These are phyloP conservation scores for Chrysophaeum taylorii DNA, from an alignment of 352 stramenopile species.

Conservation along the genomic window DNA sequence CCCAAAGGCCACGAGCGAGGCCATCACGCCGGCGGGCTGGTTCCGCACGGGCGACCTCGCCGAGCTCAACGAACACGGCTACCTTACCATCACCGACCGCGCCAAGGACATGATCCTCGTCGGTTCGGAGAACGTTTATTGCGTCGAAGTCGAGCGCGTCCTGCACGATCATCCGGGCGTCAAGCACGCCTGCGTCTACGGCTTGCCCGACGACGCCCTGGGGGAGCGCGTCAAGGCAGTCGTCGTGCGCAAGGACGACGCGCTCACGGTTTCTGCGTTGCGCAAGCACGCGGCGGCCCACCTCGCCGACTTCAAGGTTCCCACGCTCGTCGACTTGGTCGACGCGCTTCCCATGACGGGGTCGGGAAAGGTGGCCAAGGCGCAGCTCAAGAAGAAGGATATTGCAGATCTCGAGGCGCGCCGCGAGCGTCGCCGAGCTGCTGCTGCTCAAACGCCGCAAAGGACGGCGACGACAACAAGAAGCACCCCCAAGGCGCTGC, in stretches of 20 bases:
- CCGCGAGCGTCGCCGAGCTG: background rate
- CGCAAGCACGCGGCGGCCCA: background rate
- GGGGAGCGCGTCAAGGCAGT: constrained; percentile 7
- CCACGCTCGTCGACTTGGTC: background rate
- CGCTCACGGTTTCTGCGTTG: background rate
- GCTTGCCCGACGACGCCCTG: constrained; percentile 1
- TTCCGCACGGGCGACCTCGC: constrained; percentile 95
- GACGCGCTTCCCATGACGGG: background rate
- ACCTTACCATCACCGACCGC: constrained; percentile 64
- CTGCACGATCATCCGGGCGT: constrained; percentile 15
- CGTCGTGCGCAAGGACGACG: background rate
- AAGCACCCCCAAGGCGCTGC: background rate
- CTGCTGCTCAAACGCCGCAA: background rate
- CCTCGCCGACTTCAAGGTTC: constrained; percentile 10
- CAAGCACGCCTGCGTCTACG: background rate
- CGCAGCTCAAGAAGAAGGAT: background rate
- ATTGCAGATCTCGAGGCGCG: background rate
- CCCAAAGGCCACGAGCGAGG: constrained; percentile 72
- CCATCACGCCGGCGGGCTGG: constrained; percentile 79
- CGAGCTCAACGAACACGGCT: constrained; percentile 72
- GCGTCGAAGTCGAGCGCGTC: constrained; percentile 27
- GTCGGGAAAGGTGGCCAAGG: constrained; percentile 15
- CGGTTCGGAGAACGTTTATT: constrained; percentile 34
- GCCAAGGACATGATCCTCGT: constrained; percentile 64
- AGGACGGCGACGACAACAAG: background rate